Percentiles rank a stretch among this genome's conserved stretches.
phyloP scores from a whole-genome alignment of 148 eudicot genomes.

The Vaccinium corymbosum region DNA sequence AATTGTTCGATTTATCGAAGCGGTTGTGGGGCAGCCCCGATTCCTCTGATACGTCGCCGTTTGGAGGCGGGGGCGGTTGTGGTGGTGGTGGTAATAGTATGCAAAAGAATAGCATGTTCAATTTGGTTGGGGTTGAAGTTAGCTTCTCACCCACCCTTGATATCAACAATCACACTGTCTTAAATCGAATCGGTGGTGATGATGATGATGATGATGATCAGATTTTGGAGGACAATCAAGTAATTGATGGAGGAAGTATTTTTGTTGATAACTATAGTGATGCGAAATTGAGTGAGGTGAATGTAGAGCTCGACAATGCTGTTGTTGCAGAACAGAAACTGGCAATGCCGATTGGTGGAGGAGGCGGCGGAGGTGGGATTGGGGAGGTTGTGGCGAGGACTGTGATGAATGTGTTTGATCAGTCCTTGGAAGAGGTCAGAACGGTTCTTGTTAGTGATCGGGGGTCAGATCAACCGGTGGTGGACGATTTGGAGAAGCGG shows the following conservation, averaged over 20 bases:
- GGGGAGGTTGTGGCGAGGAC: slow-evolving; percentile 22
- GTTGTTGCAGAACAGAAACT: slow-evolving; percentile 13
- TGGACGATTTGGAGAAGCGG: slow-evolving; percentile 23
- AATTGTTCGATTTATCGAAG: slow-evolving; percentile 28
- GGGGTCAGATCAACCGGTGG: background rate
- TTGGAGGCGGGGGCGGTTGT: background rate
- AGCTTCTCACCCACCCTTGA: slow-evolving; percentile 25
- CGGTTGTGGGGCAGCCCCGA: slow-evolving; percentile 39
- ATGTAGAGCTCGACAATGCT: slow-evolving; percentile 29
- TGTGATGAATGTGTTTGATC: slow-evolving; percentile 31
- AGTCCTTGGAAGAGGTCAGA: slow-evolving; percentile 31
- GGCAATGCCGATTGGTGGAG: background rate
- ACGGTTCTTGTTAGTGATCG: background rate
- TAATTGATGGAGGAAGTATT: background rate
- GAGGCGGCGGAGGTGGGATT: slow-evolving; percentile 6
- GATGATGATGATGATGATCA: background rate
- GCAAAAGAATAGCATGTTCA: slow-evolving; percentile 18
- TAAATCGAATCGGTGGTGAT: background rate
- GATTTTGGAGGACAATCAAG: background rate
- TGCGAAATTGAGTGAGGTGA: slow-evolving; percentile 29
- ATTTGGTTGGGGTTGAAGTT: slow-evolving; percentile 32
- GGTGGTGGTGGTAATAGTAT: background rate
- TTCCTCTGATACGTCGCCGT: slow-evolving; percentile 25
- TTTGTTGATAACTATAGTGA: slow-evolving; percentile 3
- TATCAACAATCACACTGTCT: background rate